Conservation (phyloP, 495 filamentous ascomycete genomes). For the Friedmanniomyces simplex region DNA sequence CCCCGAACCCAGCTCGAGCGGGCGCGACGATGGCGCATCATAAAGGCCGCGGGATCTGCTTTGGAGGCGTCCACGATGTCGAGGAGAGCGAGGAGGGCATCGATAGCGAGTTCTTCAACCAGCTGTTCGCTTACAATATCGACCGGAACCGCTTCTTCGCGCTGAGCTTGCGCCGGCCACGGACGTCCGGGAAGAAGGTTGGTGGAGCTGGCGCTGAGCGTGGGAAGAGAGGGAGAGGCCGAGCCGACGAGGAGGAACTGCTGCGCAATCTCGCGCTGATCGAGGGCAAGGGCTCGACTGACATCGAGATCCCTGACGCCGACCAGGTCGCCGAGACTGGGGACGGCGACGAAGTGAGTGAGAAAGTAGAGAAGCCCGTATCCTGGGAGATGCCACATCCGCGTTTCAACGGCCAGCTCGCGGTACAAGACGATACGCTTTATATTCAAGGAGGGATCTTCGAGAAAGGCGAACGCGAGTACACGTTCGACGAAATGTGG, state of each 20-base stretch:
- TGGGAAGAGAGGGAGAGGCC: constrained; percentile 55
- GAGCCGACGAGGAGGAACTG: constrained; percentile 83
- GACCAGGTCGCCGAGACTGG: constrained; percentile 34
- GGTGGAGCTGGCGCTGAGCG: constrained; percentile 46
- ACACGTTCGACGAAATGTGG: constrained; percentile 88
- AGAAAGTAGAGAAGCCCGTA: constrained; percentile 39
- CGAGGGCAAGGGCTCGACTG: constrained; percentile 53
- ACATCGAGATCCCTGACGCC: constrained; percentile 14
- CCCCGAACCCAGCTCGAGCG: constrained; percentile 71
- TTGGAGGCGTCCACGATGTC: constrained; percentile 90
- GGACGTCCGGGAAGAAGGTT: constrained; percentile 46
- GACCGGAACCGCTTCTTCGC: constrained; percentile 92
- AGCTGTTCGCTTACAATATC: constrained; percentile 79
- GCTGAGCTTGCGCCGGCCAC: constrained; percentile 61
- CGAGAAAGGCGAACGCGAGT: constrained; percentile 88
- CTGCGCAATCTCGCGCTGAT: constrained; percentile 72
- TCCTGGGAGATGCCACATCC: constrained; percentile 72
- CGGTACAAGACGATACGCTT: constrained; percentile 82
- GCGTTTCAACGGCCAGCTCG: constrained; percentile 78
- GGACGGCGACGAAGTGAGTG: constrained; percentile 41
- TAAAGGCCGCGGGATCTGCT: constrained; percentile 82
- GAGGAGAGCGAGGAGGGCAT: constrained; percentile 91
- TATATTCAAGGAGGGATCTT: constrained; percentile 93
- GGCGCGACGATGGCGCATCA: constrained; percentile 88
- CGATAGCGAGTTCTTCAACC: constrained; percentile 91